Evolutionary conservation across 257 asterid genomes (phyloP), one percentile per base, ranked within the genome.

Genomic region (Solanum tacnaense): DNA sequence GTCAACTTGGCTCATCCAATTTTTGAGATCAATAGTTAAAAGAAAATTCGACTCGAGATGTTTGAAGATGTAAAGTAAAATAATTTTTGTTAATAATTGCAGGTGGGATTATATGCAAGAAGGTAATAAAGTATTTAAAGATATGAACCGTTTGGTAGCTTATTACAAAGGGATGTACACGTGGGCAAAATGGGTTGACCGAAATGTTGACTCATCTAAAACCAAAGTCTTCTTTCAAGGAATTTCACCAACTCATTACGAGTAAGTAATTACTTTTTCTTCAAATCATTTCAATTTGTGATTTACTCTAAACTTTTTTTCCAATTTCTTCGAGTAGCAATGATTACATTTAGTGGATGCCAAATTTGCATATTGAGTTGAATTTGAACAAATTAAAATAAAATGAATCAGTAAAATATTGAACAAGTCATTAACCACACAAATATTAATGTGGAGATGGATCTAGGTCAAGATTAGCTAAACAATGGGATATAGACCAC

Each of bases 221-320:
- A 94, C 99, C n/a, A 94, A 94, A 92, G 98, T 96, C 83, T 88
- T 94, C 87, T 96, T 94, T 41, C 99, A 96, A 87, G 99, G 99
- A 85, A 91, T 95, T 88, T 96, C 99, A 31, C 99, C 99, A 16
- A 89, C 93, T 9, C 99, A 97, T 89, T 97, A 95, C 84, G 88
- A 87, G 98, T 97, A 93, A 93, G 98, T 67, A 49, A 67, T 4
- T 32, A 32, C 3, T 38, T 35, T 21, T 56, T 44, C 35, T 70
- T 44, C 75, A 10, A 3, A 67, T 70, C 23, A 9, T 34, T 20
- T 41, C 1, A 9, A 2, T 20, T 73, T 9, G 3, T 35, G 2
- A 73, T 18, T 73, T 73, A 73, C 4, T 73, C 9, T 73, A 35
- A 73, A 73, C 29, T 62, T 81, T 68, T 44, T 34, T 38, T 38